phyloP scores from a whole-genome alignment of 148 eudicot species.

The Camellia sinensis region DNA sequence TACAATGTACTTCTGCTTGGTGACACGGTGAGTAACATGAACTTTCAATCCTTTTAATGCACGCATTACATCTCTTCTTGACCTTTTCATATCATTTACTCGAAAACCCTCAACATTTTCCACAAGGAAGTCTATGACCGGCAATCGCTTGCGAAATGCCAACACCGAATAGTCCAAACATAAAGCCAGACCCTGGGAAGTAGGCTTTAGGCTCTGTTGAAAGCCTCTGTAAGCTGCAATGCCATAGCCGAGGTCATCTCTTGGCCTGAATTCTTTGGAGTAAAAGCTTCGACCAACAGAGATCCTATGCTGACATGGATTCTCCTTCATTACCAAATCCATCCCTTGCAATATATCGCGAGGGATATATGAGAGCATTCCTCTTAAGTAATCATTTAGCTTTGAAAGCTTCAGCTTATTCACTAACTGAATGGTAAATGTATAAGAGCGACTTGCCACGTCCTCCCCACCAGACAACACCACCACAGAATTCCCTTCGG shows the following conservation, averaged over 20 bases:
- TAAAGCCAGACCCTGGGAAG: no score
- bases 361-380: no score
- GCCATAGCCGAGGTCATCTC: neutral
- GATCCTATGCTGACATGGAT: conserved; percentile 5
- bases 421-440: conserved; percentile 31
- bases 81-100: neutral
- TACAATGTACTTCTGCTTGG: conserved; percentile 48
- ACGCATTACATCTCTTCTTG: conserved; percentile 13
- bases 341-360: no score
- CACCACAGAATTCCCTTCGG: conserved; percentile 38
- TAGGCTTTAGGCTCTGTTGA: no score
- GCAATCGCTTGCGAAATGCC: no score
- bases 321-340: neutral
- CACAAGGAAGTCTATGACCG: no score
- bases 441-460: conserved; percentile 23
- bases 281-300: neutral
- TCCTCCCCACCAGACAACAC: conserved; percentile 38
- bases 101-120: no score
- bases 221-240: no score
- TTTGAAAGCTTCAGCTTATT: conserved; percentile 41
- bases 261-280: neutral
- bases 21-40: conserved; percentile 51
- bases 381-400: conserved; percentile 36
- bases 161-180: no score
- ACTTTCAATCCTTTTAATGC: conserved; percentile 50